Evolutionary conservation across 2,329 filamentous ascomycete genomes (phyloP).

Genomic region (Aschersonia sp.): DNA sequence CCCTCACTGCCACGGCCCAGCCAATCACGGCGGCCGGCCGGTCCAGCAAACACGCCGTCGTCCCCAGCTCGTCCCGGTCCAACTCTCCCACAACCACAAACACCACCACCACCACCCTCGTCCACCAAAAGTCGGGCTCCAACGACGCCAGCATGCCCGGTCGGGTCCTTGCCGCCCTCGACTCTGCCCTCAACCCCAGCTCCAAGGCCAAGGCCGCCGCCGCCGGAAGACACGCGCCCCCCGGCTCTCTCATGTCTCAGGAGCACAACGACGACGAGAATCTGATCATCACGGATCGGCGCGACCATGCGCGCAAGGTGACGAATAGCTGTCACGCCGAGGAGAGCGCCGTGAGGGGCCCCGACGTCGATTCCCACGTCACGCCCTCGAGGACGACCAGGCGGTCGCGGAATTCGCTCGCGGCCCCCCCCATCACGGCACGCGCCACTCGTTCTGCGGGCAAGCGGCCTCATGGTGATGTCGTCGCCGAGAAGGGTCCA

Average conservation of each 20-base stretch:
- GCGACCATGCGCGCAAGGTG: constrained; percentile 22
- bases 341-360: constrained; percentile 24
- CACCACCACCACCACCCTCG: constrained; percentile 5
- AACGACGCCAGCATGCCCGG: constrained; percentile 26
- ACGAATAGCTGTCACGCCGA: constrained; percentile 19
- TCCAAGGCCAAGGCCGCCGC: constrained; percentile 8
- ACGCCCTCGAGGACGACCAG: constrained; percentile 19
- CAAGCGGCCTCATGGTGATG: constrained; percentile 40
- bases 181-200: constrained; percentile 17
- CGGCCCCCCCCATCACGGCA: constrained; percentile 17
- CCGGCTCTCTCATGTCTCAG: constrained; percentile 7
- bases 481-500: constrained; percentile 27
- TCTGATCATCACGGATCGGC: constrained; percentile 18
- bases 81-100: constrained; percentile 15
- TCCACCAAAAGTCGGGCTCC: neutral
- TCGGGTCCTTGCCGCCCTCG: constrained; percentile 16
- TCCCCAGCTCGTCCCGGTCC: constrained; percentile 20
- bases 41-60: constrained; percentile 20
- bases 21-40: constrained; percentile 18
- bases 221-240: too few species aligned
- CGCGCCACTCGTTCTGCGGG: constrained; percentile 33
- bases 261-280: constrained; percentile 11
- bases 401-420: constrained; percentile 21
- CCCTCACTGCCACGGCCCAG: constrained; percentile 12
- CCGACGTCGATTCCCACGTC: constrained; percentile 11